Conservation (phyloP, 202 grass and related monocot species). For the Cymbopogon flexuosus region DNA sequence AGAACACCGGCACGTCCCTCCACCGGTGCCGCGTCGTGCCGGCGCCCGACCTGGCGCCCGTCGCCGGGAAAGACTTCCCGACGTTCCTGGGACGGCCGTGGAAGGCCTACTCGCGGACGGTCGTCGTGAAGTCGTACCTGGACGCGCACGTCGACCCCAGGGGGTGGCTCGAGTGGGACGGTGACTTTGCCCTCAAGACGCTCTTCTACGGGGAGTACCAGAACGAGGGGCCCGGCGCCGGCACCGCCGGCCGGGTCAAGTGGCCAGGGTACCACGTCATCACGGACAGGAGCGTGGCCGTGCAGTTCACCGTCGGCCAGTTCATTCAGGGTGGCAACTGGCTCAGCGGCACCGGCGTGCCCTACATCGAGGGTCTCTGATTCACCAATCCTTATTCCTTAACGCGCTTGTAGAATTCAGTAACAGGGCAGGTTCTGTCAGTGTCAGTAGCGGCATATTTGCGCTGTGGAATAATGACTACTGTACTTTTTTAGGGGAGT, state of each 20-base stretch:
- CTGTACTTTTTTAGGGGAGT: neutral
- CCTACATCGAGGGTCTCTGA: constrained; percentile 48
- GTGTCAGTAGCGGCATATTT: neutral
- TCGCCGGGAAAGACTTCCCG: neutral
- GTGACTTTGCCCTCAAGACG: constrained; percentile 42
- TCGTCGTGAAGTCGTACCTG: constrained; percentile 48
- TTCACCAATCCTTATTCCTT: neutral
- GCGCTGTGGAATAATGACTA: neutral
- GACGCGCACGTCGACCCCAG: constrained; percentile 34
- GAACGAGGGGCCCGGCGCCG: constrained; percentile 44
- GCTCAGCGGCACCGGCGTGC: constrained; percentile 38
- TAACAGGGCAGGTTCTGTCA: neutral
- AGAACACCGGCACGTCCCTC: constrained; percentile 49
- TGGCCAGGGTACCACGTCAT: constrained; percentile 59
- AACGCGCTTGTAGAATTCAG: no score
- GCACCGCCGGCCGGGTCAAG: constrained; percentile 29
- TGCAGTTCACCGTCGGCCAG: constrained; percentile 46
- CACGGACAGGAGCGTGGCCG: constrained; percentile 38
- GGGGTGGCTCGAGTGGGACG: constrained; percentile 56
- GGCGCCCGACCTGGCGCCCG: constrained; percentile 37
- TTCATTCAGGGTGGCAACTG: constrained; percentile 51
- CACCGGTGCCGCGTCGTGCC: constrained; percentile 48
- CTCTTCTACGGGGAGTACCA: constrained; percentile 58
- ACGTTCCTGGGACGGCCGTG: constrained; percentile 58
- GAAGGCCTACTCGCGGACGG: constrained; percentile 61